Percentiles rank a stretch among this genome's conserved stretches.
These are phyloP conservation scores for Botryotinia calthae DNA, from an alignment of 2,329 filamentous ascomycete genomes.

Conservation along the genomic window DNA sequence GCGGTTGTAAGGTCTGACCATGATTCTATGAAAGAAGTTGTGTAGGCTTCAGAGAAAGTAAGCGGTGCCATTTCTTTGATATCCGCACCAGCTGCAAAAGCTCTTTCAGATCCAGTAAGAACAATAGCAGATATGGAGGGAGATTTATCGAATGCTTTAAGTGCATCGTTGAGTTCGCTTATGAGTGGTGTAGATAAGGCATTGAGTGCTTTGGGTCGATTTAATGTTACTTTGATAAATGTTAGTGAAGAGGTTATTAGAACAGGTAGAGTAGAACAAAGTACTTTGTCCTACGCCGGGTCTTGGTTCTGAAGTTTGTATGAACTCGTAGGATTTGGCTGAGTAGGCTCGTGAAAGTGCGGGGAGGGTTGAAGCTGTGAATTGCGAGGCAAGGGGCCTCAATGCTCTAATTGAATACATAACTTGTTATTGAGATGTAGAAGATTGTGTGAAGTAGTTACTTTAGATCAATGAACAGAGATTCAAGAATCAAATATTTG, in stretches of 20 bases:
- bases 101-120: conserved; percentile 83
- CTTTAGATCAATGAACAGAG: too few relatives aligned
- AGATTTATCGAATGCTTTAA: conserved; percentile 67
- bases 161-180: conserved; percentile 78
- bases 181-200: conserved; percentile 91
- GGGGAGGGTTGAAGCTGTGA: conserved; percentile 34
- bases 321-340: conserved; percentile 65
- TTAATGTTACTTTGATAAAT: conserved; percentile 69
- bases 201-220: conserved; percentile 93
- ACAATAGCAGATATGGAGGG: conserved; percentile 72
- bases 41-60: conserved; percentile 85
- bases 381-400: conserved; percentile 37
- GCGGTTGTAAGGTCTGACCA: conserved; percentile 84
- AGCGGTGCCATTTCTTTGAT: conserved; percentile 99
- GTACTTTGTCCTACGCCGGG: conserved; percentile 88
- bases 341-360: conserved; percentile 37
- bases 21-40: conserved; percentile 85
- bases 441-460: not conserved
- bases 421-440: conserved; percentile 11
- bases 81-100: conserved; percentile 93
- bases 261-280: not conserved
- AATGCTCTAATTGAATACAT: conserved; percentile 36
- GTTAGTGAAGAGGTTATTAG: conserved; percentile 3
- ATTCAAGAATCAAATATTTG: not conserved
- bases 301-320: conserved; percentile 77